A percentile compares a stretch with the other conserved stretches of the same genome.
Evolutionary conservation across 345 rosid species (phyloP).

Genomic region (Eucalyptus decipiens): DNA sequence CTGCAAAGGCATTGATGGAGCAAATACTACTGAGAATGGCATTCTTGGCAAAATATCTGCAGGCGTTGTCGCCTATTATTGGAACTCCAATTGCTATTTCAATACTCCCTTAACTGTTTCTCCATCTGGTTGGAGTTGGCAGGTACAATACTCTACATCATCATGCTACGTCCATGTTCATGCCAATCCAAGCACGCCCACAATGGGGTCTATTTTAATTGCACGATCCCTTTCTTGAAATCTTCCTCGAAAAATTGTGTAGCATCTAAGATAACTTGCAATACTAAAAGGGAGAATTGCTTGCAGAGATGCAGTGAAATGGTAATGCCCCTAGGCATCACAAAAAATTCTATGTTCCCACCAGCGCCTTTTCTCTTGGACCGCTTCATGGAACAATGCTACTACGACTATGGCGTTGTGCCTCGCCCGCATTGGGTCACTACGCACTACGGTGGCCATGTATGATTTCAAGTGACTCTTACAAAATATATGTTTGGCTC

Average conservation of each 20-base stretch:
- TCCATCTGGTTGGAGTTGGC: constrained; percentile 27
- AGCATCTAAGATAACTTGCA: not conserved
- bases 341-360: constrained; percentile 23
- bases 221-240: not conserved
- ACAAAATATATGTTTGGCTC: not conserved
- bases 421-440: constrained; percentile 50
- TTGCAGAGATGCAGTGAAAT: constrained; percentile 27
- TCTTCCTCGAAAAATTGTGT: not conserved
- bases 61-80: not conserved
- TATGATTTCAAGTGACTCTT: not conserved
- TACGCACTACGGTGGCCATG: constrained; percentile 28
- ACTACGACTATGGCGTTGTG: not conserved
- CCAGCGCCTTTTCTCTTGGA: not conserved
- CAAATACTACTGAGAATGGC: not conserved
- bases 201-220: not conserved
- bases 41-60: constrained; percentile 12
- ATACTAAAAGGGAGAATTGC: not conserved
- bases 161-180: constrained; percentile 1
- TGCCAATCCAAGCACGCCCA: not conserved
- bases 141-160: constrained; percentile 10
- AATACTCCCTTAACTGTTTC: not conserved
- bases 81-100: not conserved
- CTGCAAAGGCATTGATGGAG: constrained; percentile 19
- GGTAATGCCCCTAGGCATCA: constrained; percentile 20
- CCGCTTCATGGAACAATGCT: not conserved